Evolutionary conservation across 306 rosid genomes (phyloP), one percentile per base, ranked within the genome.

Genomic region (Corylus americana): DNA sequence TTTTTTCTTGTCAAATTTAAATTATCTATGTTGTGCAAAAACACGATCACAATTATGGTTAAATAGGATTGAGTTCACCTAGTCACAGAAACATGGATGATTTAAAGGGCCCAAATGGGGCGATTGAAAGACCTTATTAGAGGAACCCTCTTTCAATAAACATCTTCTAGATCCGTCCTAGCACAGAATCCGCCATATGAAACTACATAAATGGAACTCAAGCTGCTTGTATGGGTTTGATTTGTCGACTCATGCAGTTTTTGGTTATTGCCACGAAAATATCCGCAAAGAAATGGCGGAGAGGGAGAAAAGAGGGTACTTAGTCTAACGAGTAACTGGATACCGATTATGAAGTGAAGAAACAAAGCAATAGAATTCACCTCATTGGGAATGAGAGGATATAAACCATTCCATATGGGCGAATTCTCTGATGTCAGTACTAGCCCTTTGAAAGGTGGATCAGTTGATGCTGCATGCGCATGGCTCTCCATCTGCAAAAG

Each of bases 311-410:
- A 7, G 6, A 55, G 8, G 48, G 70, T 64, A 64, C 11, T 14
- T 16, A 2, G 20, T 13, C 48, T 58, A 48, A 45, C 0, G 50
- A 17, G 4, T 14, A 37, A 63, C 59, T n/a, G 37, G 35, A 64
- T 68, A 16, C 13, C 31, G 49, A 42, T 75, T 70, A 70, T 39
- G 63, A 51, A 76, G 22, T 50, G 66, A 50, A 17, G 48, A 54
- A 57, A 57, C 63, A 77, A 71, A 70, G 31, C 61, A 80, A 44
- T 71, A 76, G 72, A 77, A 84, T 59, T 80, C 75, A 96, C 99
- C 98, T 85, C 90, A 76, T 31, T 83, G 61, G 96, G 88, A 81
- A 90, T 82, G 91, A 89, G 88, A 78, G 96, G 83, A 73, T 83
- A 80, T 54, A 90, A 78, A 78, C 92, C 88, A 63, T 90, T 95